Percentiles rank a stretch among this genome's conserved stretches.
These are phyloP conservation scores for Camelina neglecta DNA, from an alignment of 345 rosid species.

Conservation along the genomic window DNA sequence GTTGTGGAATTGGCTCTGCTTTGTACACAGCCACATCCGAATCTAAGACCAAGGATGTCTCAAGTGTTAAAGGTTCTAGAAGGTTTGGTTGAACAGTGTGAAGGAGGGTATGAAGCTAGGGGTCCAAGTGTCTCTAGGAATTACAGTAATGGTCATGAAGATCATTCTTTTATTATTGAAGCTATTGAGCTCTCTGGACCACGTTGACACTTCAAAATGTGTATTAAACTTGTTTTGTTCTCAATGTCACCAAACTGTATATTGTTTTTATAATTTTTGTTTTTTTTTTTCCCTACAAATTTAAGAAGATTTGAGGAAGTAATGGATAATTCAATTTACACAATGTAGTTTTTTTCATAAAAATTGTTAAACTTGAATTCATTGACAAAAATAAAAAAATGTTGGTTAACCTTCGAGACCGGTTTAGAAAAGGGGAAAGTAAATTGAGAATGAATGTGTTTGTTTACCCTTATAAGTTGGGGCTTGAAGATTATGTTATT, in stretches of 20 bases:
- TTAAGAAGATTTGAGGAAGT: background rate
- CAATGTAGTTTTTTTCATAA: too few species aligned
- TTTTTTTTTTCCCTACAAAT: background rate
- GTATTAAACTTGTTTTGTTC: background rate
- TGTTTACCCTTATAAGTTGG: too few species aligned
- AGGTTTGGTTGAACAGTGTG: constrained; percentile 65
- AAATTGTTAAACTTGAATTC: too few species aligned
- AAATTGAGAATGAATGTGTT: too few species aligned
- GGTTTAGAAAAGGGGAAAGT: too few species aligned
- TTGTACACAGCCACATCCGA: constrained; percentile 77
- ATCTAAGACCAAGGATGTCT: constrained; percentile 80
- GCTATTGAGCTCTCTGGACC: constrained; percentile 99
- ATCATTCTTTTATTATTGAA: constrained; percentile 84
- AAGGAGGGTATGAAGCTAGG: constrained; percentile 49
- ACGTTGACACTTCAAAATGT: constrained; percentile 45
- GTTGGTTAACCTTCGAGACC: too few species aligned
- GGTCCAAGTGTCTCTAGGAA: constrained; percentile 61
- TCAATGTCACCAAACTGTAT: background rate
- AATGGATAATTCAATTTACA: background rate
- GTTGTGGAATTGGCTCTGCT: constrained; percentile 71
- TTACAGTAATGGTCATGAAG: constrained; percentile 63
- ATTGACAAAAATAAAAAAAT: too few species aligned
- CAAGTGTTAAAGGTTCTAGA: constrained; percentile 74
- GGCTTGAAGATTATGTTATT: too few species aligned
- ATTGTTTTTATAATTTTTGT: background rate